Percentiles rank a stretch among this genome's conserved stretches.
Conservation (phyloP, 75 land plant genomes). For the Pinus taeda region DNA sequence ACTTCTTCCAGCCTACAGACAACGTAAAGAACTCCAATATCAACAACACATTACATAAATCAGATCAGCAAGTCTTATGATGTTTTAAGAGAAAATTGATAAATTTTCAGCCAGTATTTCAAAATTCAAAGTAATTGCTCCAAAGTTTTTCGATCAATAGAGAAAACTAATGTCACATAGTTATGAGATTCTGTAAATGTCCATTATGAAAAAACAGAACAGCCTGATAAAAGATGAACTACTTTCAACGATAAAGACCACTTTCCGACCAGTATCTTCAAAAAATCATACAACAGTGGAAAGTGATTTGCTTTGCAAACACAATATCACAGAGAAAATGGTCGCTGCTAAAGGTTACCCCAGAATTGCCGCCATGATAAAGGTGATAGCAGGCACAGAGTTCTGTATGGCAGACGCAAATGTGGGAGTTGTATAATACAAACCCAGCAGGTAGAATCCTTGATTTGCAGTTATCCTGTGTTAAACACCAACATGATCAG, state of each 20-base stretch:
- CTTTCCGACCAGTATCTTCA: too few species aligned
- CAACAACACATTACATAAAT: too few species aligned
- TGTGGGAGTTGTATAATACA: constrained; percentile 69
- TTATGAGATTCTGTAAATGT: not conserved
- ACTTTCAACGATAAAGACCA: too few species aligned
- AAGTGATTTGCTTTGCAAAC: too few species aligned
- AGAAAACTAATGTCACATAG: not conserved
- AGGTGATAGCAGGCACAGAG: constrained; percentile 71
- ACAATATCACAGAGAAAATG: too few species aligned
- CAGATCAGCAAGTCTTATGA: too few species aligned
- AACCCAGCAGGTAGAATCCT: constrained; percentile 65
- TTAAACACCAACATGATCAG: not conserved
- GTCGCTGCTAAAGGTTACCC: constrained; percentile 32
- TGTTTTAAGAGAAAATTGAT: too few species aligned
- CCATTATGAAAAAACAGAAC: not conserved
- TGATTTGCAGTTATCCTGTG: constrained; percentile 77
- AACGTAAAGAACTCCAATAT: too few species aligned
- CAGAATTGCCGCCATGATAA: constrained; percentile 66
- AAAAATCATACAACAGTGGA: too few species aligned
- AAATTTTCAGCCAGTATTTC: too few species aligned
- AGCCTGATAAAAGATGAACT: too few species aligned
- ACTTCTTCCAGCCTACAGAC: constrained; percentile 60
- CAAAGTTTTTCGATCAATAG: not conserved
- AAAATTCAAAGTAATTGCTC: too few species aligned
- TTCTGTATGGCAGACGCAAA: constrained; percentile 82